Percentiles rank a stretch among this genome's conserved stretches.
phyloP scores from a whole-genome alignment of 2,329 filamentous ascomycete genomes.

The Biscogniauxia sp. region DNA sequence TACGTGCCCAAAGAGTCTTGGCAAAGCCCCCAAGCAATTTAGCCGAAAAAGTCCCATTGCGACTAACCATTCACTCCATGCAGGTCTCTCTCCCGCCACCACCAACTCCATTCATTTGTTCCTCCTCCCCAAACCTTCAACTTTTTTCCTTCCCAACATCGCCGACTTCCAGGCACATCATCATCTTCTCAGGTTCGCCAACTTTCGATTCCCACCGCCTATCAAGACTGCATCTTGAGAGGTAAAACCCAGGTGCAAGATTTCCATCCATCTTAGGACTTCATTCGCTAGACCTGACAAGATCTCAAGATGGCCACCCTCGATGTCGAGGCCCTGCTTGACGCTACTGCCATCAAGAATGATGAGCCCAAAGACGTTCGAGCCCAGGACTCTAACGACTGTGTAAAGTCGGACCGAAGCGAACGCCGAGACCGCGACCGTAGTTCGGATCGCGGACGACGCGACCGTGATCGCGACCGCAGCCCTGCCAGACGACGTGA shows the following conservation, averaged over 20 bases:
- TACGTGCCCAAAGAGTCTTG: no score
- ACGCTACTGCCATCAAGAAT: constrained; percentile 70
- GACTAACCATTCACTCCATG: constrained; percentile 6
- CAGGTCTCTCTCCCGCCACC: constrained; percentile 16
- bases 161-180: constrained; percentile 4
- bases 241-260: background rate
- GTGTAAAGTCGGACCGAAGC: constrained; percentile 50
- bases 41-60: constrained; percentile 9
- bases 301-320: constrained; percentile 43
- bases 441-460: constrained; percentile 49
- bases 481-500: constrained; percentile 48
- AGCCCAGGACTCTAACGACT: constrained; percentile 54
- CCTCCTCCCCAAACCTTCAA: constrained; percentile 3
- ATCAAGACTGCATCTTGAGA: background rate
- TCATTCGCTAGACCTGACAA: constrained; percentile 4
- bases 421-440: constrained; percentile 45
- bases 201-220: background rate
- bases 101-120: background rate
- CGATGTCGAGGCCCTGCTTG: constrained; percentile 88
- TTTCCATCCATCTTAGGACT: constrained; percentile 2
- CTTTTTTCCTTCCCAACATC: constrained; percentile 10
- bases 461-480: constrained; percentile 53
- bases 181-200: background rate
- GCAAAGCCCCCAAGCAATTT: background rate
- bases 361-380: constrained; percentile 47